phyloP scores from a whole-genome alignment of 208 protist genomes.

The Porcisia deanei region DNA sequence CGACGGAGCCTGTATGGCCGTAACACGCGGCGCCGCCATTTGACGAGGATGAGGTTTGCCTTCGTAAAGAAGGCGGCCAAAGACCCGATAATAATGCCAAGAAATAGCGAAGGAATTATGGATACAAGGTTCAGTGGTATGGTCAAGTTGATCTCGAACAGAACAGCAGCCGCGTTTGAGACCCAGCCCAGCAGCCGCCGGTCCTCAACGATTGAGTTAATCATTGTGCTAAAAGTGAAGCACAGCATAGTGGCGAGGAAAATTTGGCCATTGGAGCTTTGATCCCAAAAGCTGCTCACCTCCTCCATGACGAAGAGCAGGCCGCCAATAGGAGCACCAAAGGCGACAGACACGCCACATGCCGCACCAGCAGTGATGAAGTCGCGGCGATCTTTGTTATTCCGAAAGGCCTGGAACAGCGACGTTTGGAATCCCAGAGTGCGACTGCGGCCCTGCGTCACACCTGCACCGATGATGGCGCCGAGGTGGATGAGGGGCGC shows the following conservation, averaged over 20 bases:
- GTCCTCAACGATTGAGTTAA: conserved; percentile 81
- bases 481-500: conserved; percentile 96
- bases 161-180: conserved; percentile 76
- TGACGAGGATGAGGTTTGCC: conserved; percentile 81
- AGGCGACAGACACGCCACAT: conserved; percentile 95
- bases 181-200: conserved; percentile 79
- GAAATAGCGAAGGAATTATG: conserved; percentile 84
- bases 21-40: conserved; percentile 63
- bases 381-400: conserved; percentile 93
- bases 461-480: conserved; percentile 92
- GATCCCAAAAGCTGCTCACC: conserved; percentile 92
- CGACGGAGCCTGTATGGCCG: conserved; percentile 53
- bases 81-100: conserved; percentile 82
- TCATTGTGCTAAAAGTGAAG: conserved; percentile 80
- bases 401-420: conserved; percentile 83
- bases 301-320: conserved; percentile 97
- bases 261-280: conserved; percentile 90
- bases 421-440: conserved; percentile 82
- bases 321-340: conserved; percentile 95
- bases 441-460: conserved; percentile 90
- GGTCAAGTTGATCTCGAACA: conserved; percentile 89
- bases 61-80: conserved; percentile 91
- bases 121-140: conserved; percentile 85
- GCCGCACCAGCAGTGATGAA: conserved; percentile 95
- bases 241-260: conserved; percentile 94